Evolutionary conservation across 83 land plant species (phyloP).

Genomic region (Isoetes engelmannii): DNA sequence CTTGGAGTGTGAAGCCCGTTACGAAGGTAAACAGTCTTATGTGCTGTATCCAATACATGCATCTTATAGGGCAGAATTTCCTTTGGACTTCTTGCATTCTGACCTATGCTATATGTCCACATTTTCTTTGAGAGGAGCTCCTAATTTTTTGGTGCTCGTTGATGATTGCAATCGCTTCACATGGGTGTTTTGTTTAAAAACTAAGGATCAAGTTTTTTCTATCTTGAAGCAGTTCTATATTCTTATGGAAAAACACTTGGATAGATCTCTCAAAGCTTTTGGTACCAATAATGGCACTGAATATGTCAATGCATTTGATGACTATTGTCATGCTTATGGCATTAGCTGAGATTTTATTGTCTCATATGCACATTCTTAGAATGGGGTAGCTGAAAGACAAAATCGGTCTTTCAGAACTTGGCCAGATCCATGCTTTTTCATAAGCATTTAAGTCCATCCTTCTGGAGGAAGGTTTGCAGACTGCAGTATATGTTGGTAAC

Average conservation of each 20-base stretch:
- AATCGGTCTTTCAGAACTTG: conserved; percentile 2
- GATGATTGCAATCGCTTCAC: conserved; percentile 19
- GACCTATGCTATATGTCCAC: conserved; percentile 15
- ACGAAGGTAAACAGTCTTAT: too few relatives aligned
- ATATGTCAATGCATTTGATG: conserved; percentile 16
- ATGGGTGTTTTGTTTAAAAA: conserved; percentile 6
- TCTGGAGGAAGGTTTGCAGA: conserved; percentile 27
- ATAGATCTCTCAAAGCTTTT: conserved; percentile 17
- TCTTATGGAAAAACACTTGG: conserved; percentile 17
- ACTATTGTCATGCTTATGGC: conserved; percentile 26
- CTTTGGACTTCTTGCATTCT: conserved; percentile 18
- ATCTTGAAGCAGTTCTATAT: conserved; percentile 16
- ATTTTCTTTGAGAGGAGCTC: too few relatives aligned
- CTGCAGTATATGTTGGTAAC: conserved; percentile 16
- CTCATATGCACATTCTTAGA: conserved; percentile 19
- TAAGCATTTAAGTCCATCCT: conserved; percentile 15
- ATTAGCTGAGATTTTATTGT: conserved; percentile 15
- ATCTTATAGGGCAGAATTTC: too few relatives aligned
- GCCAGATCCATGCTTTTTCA: neutral
- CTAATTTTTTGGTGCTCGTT: conserved; percentile 27
- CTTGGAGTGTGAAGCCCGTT: too few relatives aligned
- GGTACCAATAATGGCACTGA: conserved; percentile 18
- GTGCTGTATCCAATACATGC: too few relatives aligned
- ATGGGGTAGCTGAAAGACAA: conserved; percentile 25
- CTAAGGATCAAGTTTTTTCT: conserved; percentile 20